phyloP scores from a whole-genome alignment of 495 filamentous ascomycete genomes.

The Trichocladium antarcticum region DNA sequence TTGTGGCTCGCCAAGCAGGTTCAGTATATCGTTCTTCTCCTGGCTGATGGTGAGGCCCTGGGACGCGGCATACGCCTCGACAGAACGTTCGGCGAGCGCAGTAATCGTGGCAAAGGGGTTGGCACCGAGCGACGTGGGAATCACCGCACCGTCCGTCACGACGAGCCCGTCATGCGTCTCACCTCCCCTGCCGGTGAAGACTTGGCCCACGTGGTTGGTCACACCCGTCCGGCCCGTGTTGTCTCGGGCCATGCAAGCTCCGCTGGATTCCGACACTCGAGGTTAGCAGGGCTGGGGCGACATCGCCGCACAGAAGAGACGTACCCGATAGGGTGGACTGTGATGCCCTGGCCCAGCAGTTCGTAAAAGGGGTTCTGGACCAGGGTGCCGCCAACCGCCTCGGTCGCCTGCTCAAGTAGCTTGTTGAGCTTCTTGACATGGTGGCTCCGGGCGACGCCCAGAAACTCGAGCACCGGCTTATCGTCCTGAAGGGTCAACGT shows the following conservation, averaged over 20 bases:
- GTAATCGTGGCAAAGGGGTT: conserved; percentile 64
- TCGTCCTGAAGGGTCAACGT: conserved; percentile 48
- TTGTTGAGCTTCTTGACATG: conserved; percentile 44
- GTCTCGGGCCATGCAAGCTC: conserved; percentile 51
- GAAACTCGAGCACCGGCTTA: conserved; percentile 47
- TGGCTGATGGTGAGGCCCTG: conserved; percentile 38
- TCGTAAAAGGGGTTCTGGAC: conserved; percentile 47
- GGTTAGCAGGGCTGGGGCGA: conserved; percentile 12
- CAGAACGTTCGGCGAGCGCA: conserved; percentile 52
- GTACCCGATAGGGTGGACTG: conserved; percentile 57
- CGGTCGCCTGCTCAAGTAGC: conserved; percentile 42
- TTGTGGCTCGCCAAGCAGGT: conserved; percentile 36
- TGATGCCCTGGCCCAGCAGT: conserved; percentile 45
- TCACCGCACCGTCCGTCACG: conserved; percentile 51
- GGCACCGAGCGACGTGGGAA: conserved; percentile 53
- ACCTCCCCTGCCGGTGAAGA: conserved; percentile 43
- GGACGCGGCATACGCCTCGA: conserved; percentile 38
- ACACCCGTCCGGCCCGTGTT: conserved; percentile 48
- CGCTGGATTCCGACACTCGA: conserved; percentile 22
- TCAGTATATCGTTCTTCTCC: conserved; percentile 41
- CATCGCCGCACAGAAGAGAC: conserved; percentile 3
- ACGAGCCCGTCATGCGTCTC: conserved; percentile 48
- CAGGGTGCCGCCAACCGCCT: conserved; percentile 47
- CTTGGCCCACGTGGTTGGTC: conserved; percentile 50
- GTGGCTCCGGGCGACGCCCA: conserved; percentile 44